Conservation (phyloP, 768 basidiomycete genomes). For the Phanerochaete sordida region DNA sequence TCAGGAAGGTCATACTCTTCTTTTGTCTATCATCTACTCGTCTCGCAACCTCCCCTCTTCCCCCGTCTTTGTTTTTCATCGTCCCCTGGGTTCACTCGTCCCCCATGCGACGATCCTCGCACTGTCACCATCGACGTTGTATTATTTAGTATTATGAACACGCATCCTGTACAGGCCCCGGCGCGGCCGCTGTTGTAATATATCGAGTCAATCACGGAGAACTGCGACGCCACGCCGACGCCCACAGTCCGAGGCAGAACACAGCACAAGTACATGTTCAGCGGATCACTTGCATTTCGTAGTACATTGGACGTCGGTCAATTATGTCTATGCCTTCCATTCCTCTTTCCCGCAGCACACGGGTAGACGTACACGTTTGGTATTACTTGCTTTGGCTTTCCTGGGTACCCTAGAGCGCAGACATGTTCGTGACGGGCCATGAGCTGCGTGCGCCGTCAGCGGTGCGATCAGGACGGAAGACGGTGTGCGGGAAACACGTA, state of each 20-base stretch:
- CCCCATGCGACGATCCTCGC: background rate
- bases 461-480: background rate
- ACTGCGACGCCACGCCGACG: background rate
- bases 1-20: background rate
- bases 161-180: slow-evolving; percentile 1
- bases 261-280: background rate
- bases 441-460: slow-evolving; percentile 35
- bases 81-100: background rate
- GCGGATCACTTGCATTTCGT: background rate
- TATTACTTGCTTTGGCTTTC: background rate
- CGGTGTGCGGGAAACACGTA: slow-evolving; percentile 38
- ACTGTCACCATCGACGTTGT: background rate
- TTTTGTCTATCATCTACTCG: background rate
- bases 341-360: background rate
- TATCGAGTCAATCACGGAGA: background rate
- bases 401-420: slow-evolving; percentile 20
- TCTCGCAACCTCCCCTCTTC: background rate
- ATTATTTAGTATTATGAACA: slow-evolving; percentile 4
- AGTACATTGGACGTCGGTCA: slow-evolving; percentile 2
- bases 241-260: background rate
- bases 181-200: slow-evolving; percentile 4
- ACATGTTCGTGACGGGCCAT: slow-evolving; percentile 72
- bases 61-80: background rate
- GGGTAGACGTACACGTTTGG: background rate
- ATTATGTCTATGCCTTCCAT: background rate